phyloP scores from a whole-genome alignment of 805 yeast species.

The Ogataea trehalophila region DNA sequence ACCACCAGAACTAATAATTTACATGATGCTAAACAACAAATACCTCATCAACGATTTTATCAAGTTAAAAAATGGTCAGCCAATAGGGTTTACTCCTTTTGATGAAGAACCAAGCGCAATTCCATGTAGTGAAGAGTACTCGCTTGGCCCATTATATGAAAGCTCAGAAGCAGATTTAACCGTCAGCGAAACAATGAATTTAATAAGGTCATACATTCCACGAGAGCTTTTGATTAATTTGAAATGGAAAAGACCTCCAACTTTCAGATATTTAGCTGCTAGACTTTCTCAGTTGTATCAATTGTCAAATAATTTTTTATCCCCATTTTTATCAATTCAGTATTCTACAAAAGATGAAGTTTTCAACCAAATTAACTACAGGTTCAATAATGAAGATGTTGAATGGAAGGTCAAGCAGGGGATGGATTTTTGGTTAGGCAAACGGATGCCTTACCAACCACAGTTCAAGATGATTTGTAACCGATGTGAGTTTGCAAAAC shows the following conservation, averaged over 20 bases:
- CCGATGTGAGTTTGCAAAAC: conserved; percentile 46
- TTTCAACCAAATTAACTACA: conserved; percentile 37
- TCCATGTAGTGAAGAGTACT: conserved; percentile 16
- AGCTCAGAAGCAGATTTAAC: not conserved
- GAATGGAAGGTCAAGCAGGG: conserved; percentile 30
- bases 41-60: conserved; percentile 39
- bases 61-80: conserved; percentile 41
- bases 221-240: conserved; percentile 7
- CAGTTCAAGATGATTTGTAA: conserved; percentile 42
- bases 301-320: conserved; percentile 32
- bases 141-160: conserved; percentile 2
- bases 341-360: conserved; percentile 44
- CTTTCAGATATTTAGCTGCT: conserved; percentile 52
- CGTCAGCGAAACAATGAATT: conserved; percentile 1
- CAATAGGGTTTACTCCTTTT: conserved; percentile 37
- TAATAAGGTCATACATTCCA: conserved; percentile 9
- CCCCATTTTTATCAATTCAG: conserved; percentile 40
- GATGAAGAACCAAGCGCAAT: conserved; percentile 26
- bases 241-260: conserved; percentile 51
- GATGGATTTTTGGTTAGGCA: conserved; percentile 55
- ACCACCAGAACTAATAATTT: conserved; percentile 34
- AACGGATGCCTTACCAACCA: conserved; percentile 42
- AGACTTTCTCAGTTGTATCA: conserved; percentile 45
- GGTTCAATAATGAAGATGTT: conserved; percentile 32
- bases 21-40: conserved; percentile 34